Base-by-base conservation (phyloP, 2,329 filamentous ascomycete species). In the Monosporascus sp. region DNA sequence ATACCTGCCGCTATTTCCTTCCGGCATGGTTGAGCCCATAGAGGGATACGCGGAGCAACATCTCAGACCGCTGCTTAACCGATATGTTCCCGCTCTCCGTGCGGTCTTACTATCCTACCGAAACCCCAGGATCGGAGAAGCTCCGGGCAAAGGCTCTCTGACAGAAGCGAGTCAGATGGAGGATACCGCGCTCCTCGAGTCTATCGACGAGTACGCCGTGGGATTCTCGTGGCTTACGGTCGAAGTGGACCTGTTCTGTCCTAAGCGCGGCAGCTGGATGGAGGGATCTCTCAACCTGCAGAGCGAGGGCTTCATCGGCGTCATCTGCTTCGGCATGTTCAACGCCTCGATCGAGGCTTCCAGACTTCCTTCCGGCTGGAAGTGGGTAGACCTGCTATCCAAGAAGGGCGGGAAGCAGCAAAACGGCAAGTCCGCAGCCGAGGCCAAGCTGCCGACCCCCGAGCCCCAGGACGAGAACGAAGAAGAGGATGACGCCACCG, bases 251-350 rank as follows among this genome's bases (percentile, higher is more conserved):
- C 74, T 97, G 18, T 95, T 96, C 68, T 81, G 87, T 35, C 93
- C 94, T 0, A 76, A 79, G 50, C 81, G 82, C 46, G 89, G 89
- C 37, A 83, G 85, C 8, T 84, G 81, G 70, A 80, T 97, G 65
- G 86, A 92, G 60, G 94, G 90, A 11, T 85, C 80, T 60, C 81
- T 97, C 52, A 94, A 93, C 63, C 77, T 97, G 31, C 90, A 96
- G 67, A 93, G 88, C 47, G 89, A 94, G 61, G 90, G 90, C 6
- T 90, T 97, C 65, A 79, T 99, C 6, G 92, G 93, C 20, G 81
- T 97, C 3, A 84, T 95, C 11, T 94, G 90, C 68, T 92, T 90
- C 72, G 93, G 93, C 69, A 83, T 90, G 59, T 97, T 97, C 78
- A 96, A 94, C 61, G 89, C 93, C 1, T 90, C 87, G 44, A 89